Evolutionary conservation across 495 filamentous ascomycete species (phyloP).

Genomic region (Neurospora cerealis): DNA sequence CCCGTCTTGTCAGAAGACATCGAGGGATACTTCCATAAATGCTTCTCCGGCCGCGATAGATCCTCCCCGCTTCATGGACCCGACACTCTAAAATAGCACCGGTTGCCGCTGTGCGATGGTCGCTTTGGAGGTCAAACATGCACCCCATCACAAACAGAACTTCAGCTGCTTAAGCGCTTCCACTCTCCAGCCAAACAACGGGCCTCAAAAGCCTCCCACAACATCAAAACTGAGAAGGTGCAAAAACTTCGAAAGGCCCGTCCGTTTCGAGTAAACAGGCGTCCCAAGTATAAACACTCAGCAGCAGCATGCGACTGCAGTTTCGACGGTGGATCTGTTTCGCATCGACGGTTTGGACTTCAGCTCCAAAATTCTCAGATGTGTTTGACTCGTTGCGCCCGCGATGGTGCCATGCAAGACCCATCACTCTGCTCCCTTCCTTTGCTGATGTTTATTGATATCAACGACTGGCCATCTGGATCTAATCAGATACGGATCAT

Average conservation of each 20-base stretch:
- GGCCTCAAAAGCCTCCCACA: constrained; percentile 9
- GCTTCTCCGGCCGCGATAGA: background rate
- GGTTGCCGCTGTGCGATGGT: constrained; percentile 4
- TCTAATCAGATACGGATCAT: background rate
- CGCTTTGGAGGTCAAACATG: constrained; percentile 14
- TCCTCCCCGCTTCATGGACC: background rate
- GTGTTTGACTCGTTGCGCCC: background rate
- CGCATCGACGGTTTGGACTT: constrained; percentile 2
- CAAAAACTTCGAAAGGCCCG: background rate
- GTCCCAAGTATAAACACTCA: background rate
- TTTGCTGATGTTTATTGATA: background rate
- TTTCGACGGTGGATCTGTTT: constrained; percentile 9
- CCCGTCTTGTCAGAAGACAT: background rate
- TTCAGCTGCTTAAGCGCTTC: constrained; percentile 2
- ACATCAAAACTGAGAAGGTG: background rate
- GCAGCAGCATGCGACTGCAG: background rate
- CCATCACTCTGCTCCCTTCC: background rate
- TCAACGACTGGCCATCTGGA: background rate
- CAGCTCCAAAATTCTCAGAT: background rate
- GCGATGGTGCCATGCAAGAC: background rate
- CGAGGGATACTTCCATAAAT: background rate
- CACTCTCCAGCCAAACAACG: constrained; percentile 13
- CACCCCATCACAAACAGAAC: background rate
- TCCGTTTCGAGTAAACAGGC: background rate
- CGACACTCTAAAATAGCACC: constrained; percentile 6